These are phyloP conservation scores for Russula sp. DNA, from an alignment of 768 basidiomycete genomes.

Conservation along the genomic window DNA sequence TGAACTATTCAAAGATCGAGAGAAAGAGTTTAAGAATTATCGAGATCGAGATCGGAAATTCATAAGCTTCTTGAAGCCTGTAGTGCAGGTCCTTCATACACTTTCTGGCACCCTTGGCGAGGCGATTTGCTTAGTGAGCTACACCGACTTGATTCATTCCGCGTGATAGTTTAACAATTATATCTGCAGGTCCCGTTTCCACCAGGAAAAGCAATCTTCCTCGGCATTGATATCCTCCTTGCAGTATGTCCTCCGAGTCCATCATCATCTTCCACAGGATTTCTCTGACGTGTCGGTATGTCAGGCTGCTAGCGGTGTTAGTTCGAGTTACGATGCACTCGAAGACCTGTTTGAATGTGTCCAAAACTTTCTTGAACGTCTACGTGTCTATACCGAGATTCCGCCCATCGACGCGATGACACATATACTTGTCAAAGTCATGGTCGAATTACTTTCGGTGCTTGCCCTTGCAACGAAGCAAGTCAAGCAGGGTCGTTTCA, in stretches of 20 bases:
- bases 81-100: neutral
- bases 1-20: neutral
- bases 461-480: conserved; percentile 11
- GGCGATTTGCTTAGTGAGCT: neutral
- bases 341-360: conserved; percentile 1
- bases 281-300: neutral
- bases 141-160: neutral
- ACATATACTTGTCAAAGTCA: neutral
- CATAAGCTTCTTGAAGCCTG: conserved; percentile 6
- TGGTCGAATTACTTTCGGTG: conserved; percentile 6
- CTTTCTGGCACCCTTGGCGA: conserved; percentile 5
- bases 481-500: conserved; percentile 1
- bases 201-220: conserved; percentile 6
- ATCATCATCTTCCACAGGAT: neutral
- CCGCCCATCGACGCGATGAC: neutral
- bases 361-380: neutral
- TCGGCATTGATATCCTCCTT: conserved; percentile 8
- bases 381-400: neutral
- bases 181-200: neutral
- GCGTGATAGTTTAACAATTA: neutral
- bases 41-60: conserved; percentile 6
- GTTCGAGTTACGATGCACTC: neutral
- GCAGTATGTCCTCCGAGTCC: neutral
- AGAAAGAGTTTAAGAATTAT: conserved; percentile 8
- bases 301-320: conserved; percentile 1